phyloP scores from a whole-genome alignment of 2,329 filamentous ascomycete species.

The Exserohilum turcica region DNA sequence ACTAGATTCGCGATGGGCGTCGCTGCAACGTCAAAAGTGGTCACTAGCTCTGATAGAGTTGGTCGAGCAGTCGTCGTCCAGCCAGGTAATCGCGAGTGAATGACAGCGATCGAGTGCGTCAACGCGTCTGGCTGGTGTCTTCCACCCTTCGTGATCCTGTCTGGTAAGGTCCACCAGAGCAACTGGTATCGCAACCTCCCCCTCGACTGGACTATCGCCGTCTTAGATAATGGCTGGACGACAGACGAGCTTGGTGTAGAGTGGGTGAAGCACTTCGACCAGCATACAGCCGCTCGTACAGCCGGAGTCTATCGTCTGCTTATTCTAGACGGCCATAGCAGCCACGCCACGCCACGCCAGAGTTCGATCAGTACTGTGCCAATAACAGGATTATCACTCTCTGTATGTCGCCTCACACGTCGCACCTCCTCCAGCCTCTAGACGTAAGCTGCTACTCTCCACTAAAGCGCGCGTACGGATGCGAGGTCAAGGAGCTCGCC shows the following conservation, averaged over 20 bases:
- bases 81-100: constrained; percentile 5
- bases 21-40: too few relatives aligned
- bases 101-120: constrained; percentile 2
- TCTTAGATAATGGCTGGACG: too few relatives aligned
- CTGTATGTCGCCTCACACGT: not conserved
- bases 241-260: too few relatives aligned
- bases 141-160: constrained; percentile 13
- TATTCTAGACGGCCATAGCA: too few relatives aligned
- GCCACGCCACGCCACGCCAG: too few relatives aligned
- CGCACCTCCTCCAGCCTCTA: not conserved
- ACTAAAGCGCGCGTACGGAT: not conserved
- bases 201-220: not conserved
- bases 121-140: too few relatives aligned
- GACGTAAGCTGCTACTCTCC: not conserved
- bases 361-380: too few relatives aligned
- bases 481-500: too few relatives aligned
- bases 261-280: too few relatives aligned
- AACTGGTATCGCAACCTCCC: not conserved
- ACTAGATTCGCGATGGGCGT: too few relatives aligned
- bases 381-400: not conserved
- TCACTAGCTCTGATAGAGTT: constrained; percentile 6
- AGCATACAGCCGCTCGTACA: too few relatives aligned
- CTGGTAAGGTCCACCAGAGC: constrained; percentile 1
- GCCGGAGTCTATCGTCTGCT: too few relatives aligned
- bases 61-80: constrained; percentile 7